Conservation (phyloP, 2,329 filamentous ascomycete species). For the Botryotinia narcissicola region DNA sequence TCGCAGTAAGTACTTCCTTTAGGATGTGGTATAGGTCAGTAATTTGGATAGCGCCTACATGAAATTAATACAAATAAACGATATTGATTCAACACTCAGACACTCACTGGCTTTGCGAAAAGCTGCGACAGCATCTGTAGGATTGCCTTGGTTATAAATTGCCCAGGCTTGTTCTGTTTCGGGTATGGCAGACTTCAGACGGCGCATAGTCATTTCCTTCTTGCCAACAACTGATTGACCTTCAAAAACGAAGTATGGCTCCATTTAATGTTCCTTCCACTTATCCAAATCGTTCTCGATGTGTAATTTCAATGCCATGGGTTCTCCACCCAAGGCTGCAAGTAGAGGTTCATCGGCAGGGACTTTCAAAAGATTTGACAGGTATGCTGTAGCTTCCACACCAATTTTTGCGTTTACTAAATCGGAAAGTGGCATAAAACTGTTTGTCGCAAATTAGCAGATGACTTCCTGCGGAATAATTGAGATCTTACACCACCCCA, state of each 20-base stretch:
- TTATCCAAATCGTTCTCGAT: conserved; percentile 74
- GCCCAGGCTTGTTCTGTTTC: conserved; percentile 81
- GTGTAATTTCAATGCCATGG: conserved; percentile 70
- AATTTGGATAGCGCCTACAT: conserved; percentile 64
- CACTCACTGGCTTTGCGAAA: conserved; percentile 77
- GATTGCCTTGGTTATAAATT: conserved; percentile 77
- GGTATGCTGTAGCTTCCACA: conserved; percentile 87
- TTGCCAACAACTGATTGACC: conserved; percentile 78
- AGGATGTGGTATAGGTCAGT: conserved; percentile 75
- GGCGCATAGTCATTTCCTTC: conserved; percentile 65
- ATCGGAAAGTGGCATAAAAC: conserved; percentile 58
- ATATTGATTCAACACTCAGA: neutral
- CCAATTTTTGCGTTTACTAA: conserved; percentile 74
- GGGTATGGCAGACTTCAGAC: conserved; percentile 62
- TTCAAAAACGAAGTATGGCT: conserved; percentile 88
- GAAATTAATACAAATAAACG: conserved; percentile 34
- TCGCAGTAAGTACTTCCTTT: conserved; percentile 68
- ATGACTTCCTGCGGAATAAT: neutral
- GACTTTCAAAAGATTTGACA: conserved; percentile 72
- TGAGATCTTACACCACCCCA: conserved; percentile 4
- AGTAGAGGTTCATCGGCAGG: conserved; percentile 81
- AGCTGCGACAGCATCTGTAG: conserved; percentile 76
- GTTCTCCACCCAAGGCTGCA: conserved; percentile 83
- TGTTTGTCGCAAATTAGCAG: conserved; percentile 19
- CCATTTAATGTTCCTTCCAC: conserved; percentile 68